phyloP scores from a whole-genome alignment of 2,329 filamentous ascomycete species.

The Ceratocystis diversiconidia region DNA sequence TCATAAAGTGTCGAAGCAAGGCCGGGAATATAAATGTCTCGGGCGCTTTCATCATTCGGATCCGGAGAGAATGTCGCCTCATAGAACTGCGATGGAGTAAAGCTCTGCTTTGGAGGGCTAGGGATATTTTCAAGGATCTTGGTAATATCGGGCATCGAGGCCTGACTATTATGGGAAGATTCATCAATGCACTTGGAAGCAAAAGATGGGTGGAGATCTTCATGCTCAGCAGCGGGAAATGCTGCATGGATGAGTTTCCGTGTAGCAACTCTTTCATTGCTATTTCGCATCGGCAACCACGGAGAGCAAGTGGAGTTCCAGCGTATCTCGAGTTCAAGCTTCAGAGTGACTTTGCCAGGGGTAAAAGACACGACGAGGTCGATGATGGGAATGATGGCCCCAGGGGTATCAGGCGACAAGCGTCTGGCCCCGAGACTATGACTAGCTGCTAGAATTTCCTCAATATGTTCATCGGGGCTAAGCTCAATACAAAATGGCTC shows the following conservation, averaged over 20 bases:
- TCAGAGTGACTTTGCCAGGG: constrained; percentile 19
- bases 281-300: constrained; percentile 23
- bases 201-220: background rate
- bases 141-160: background rate
- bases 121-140: constrained; percentile 25
- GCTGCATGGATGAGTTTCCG: constrained; percentile 24
- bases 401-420: background rate
- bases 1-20: constrained; percentile 46
- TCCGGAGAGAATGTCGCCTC: constrained; percentile 41
- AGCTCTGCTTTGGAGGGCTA: constrained; percentile 17
- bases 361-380: background rate
- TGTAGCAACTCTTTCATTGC: constrained; percentile 25
- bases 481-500: background rate
- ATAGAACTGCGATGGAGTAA: constrained; percentile 48
- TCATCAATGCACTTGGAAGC: background rate
- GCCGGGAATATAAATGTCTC: constrained; percentile 30
- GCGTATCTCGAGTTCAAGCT: constrained; percentile 26
- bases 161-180: background rate
- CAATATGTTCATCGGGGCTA: background rate
- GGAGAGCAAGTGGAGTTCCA: constrained; percentile 32
- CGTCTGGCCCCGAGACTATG: background rate
- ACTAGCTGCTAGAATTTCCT: background rate
- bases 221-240: background rate
- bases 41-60: constrained; percentile 24
- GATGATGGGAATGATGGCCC: background rate